Conservation (phyloP, 202 grass and related monocot genomes). For the Setaria viridis region DNA sequence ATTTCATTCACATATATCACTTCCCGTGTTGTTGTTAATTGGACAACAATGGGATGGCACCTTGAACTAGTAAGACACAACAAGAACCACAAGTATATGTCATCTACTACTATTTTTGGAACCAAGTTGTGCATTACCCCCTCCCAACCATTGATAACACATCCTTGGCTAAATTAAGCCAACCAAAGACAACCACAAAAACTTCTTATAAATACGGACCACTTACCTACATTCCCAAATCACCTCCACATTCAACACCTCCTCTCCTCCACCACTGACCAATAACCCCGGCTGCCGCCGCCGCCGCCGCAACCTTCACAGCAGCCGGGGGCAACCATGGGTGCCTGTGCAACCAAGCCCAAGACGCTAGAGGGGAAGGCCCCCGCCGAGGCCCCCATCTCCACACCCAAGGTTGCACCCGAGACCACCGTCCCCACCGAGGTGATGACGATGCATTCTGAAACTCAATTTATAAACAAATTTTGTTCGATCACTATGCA, state of each 20-base stretch:
- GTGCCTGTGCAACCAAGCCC: conserved; percentile 57
- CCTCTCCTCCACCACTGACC: conserved; percentile 11
- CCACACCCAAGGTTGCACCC: conserved; percentile 55
- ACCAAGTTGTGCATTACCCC: background rate
- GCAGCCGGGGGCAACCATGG: conserved; percentile 54
- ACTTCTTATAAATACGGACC: background rate
- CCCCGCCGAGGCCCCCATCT: conserved; percentile 31
- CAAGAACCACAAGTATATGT: background rate
- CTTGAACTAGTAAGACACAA: background rate
- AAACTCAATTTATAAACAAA: background rate
- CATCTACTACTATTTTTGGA: background rate
- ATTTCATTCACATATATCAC: no score
- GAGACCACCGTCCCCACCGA: conserved; percentile 18
- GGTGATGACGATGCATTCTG: background rate
- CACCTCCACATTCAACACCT: conserved; percentile 48
- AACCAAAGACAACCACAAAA: background rate
- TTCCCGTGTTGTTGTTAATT: no score
- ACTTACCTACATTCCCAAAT: background rate
- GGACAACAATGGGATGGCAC: background rate
- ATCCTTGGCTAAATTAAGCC: conserved; percentile 25
- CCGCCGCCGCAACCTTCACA: conserved; percentile 24
- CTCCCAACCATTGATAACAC: background rate
- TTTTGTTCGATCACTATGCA: no score
- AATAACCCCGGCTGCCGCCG: conserved; percentile 43
- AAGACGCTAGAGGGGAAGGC: conserved; percentile 57